phyloP scores from a whole-genome alignment of 2,329 filamentous ascomycete genomes.

The Lithohypha guttulata region DNA sequence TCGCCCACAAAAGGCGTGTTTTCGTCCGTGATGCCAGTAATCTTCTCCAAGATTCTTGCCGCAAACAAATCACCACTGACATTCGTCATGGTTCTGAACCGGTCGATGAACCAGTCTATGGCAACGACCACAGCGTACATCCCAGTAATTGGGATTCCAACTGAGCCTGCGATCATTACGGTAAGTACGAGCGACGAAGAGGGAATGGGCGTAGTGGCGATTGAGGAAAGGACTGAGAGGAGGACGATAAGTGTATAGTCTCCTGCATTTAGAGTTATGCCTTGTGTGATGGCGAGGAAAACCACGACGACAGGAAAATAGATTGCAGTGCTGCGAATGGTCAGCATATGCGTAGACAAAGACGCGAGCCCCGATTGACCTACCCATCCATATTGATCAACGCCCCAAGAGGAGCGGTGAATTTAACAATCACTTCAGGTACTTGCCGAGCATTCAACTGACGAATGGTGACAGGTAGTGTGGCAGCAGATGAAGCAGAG shows the following conservation, averaged over 20 bases:
- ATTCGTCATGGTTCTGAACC: constrained; percentile 43
- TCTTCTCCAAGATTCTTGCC: constrained; percentile 30
- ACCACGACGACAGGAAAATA: constrained; percentile 45
- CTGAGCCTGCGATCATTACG: constrained; percentile 40
- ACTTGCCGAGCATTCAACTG: constrained; percentile 32
- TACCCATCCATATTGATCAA: constrained; percentile 42
- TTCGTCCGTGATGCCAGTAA: constrained; percentile 29
- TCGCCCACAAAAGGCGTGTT: background rate
- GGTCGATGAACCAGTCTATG: constrained; percentile 48
- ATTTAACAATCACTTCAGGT: constrained; percentile 37
- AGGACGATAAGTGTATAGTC: constrained; percentile 42
- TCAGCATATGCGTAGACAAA: background rate
- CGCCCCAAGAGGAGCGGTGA: constrained; percentile 39
- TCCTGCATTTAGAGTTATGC: constrained; percentile 31
- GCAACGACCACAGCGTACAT: constrained; percentile 45
- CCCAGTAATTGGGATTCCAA: constrained; percentile 37
- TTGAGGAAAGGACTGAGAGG: constrained; percentile 42
- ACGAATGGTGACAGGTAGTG: constrained; percentile 40
- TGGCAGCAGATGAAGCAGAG: constrained; percentile 43
- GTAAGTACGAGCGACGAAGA: constrained; percentile 42
- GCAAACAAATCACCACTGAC: constrained; percentile 43
- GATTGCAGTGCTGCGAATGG: constrained; percentile 35
- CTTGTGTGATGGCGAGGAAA: constrained; percentile 43
- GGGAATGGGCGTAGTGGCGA: constrained; percentile 45
- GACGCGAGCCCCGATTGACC: background rate